Conservation (phyloP, 208 protist genomes). For the Leishmania arabica region DNA sequence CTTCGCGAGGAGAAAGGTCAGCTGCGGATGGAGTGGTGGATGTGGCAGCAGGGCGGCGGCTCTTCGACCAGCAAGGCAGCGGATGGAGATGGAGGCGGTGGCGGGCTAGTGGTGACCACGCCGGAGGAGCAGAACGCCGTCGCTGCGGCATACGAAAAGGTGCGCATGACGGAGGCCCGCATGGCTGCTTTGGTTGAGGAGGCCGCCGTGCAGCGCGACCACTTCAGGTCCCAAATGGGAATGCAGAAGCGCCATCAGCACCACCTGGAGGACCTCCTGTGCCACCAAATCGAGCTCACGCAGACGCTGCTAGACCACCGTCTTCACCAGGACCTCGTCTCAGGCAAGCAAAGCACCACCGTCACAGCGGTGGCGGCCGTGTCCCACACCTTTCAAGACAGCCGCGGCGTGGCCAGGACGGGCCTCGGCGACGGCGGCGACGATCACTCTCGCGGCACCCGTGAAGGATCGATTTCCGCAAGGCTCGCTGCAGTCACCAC, state of each 20-base stretch:
- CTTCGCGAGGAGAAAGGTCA: constrained; percentile 46
- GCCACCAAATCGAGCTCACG: constrained; percentile 74
- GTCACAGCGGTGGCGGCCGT: neutral
- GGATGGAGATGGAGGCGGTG: neutral
- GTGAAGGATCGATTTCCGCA: neutral
- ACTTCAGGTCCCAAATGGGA: constrained; percentile 67
- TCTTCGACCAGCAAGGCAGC: neutral
- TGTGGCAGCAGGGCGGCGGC: constrained; percentile 4
- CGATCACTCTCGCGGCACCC: neutral
- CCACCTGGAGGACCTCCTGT: constrained; percentile 62
- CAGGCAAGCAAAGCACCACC: constrained; percentile 9
- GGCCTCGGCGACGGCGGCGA: neutral
- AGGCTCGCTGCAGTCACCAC: neutral
- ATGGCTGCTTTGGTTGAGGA: constrained; percentile 83
- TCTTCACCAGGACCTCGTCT: constrained; percentile 14
- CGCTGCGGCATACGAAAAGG: constrained; percentile 58
- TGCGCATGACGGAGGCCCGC: constrained; percentile 63
- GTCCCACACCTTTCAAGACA: neutral
- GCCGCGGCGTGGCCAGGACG: neutral
- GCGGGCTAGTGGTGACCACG: constrained; percentile 1
- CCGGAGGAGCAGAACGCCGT: constrained; percentile 49
- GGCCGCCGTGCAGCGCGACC: constrained; percentile 73
- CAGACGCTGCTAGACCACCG: constrained; percentile 42
- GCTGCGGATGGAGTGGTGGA: constrained; percentile 8
- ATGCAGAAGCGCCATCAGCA: constrained; percentile 38